phyloP scores from a whole-genome alignment of 129 eudicot species.

The Artemisia argyi region DNA sequence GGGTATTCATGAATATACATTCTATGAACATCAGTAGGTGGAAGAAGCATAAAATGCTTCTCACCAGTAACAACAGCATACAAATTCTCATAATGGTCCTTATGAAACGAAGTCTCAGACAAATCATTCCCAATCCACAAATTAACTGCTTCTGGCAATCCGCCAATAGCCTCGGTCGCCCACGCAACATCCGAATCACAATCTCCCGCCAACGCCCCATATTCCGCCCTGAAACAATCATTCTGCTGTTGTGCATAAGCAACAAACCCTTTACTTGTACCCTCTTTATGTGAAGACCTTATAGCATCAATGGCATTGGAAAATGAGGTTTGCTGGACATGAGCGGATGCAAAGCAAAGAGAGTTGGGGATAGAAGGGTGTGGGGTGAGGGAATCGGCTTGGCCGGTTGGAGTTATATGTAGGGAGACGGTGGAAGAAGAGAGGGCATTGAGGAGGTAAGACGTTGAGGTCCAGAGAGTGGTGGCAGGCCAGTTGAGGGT shows the following conservation, averaged over 20 bases:
- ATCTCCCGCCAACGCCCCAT: slow-evolving; percentile 49
- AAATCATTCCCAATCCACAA: slow-evolving; percentile 77
- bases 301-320: slow-evolving; percentile 50
- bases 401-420: slow-evolving; percentile 89
- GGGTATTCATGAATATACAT: slow-evolving; percentile 79
- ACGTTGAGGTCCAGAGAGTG: slow-evolving; percentile 61
- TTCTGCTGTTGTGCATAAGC: slow-evolving; percentile 93
- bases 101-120: slow-evolving; percentile 84
- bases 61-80: slow-evolving; percentile 88
- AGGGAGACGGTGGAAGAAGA: slow-evolving; percentile 66
- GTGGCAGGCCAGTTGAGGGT: slow-evolving; percentile 74
- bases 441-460: slow-evolving; percentile 54
- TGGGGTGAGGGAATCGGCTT: slow-evolving; percentile 74
- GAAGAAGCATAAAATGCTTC: slow-evolving; percentile 81
- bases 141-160: slow-evolving; percentile 85
- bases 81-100: slow-evolving; percentile 92
- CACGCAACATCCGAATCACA: slow-evolving; percentile 60
- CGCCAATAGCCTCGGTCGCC: slow-evolving; percentile 82
- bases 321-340: slow-evolving; percentile 47
- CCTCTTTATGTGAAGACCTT: slow-evolving; percentile 2
- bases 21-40: slow-evolving; percentile 93
- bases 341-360: slow-evolving; percentile 77
- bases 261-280: slow-evolving; percentile 13
- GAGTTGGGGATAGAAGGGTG: slow-evolving; percentile 49
- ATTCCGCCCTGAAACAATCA: slow-evolving; percentile 83